These are phyloP conservation scores for Zygoascus biomembranicola DNA, from an alignment of 805 yeast genomes.

Conservation along the genomic window DNA sequence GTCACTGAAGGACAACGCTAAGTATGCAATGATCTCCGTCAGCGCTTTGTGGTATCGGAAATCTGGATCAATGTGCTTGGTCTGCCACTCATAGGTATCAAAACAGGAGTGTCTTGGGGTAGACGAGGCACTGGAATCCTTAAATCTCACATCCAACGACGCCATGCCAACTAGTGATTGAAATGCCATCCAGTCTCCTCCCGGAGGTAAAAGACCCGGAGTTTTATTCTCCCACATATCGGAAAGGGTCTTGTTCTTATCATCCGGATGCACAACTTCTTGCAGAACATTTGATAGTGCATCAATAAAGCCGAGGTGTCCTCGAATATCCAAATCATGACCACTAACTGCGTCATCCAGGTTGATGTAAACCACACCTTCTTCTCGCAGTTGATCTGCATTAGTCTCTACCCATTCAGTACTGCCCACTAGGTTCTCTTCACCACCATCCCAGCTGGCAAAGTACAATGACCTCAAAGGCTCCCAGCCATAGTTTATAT, in stretches of 20 bases:
- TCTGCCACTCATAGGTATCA: slow-evolving; percentile 55
- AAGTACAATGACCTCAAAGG: slow-evolving; percentile 80
- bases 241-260: slow-evolving; percentile 11
- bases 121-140: slow-evolving; percentile 19
- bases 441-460: slow-evolving; percentile 74
- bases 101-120: slow-evolving; percentile 48
- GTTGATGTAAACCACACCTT: slow-evolving; percentile 66
- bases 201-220: slow-evolving; percentile 23
- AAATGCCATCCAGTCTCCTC: slow-evolving; percentile 65
- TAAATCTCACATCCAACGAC: slow-evolving; percentile 50
- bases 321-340: slow-evolving; percentile 42
- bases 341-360: slow-evolving; percentile 55
- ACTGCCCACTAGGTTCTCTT: slow-evolving; percentile 78
- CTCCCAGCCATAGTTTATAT: slow-evolving; percentile 60
- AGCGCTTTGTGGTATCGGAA: slow-evolving; percentile 50
- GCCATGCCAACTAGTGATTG: slow-evolving; percentile 60
- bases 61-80: slow-evolving; percentile 44
- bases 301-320: slow-evolving; percentile 57
- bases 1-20: slow-evolving; percentile 57
- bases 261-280: slow-evolving; percentile 15
- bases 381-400: slow-evolving; percentile 44
- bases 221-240: slow-evolving; percentile 14
- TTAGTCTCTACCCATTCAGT: slow-evolving; percentile 63
- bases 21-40: slow-evolving; percentile 45
- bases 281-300: slow-evolving; percentile 38